Evolutionary conservation across 2,329 filamentous ascomycete genomes (phyloP).

Genomic region (Pseudogymnoascus sp.): DNA sequence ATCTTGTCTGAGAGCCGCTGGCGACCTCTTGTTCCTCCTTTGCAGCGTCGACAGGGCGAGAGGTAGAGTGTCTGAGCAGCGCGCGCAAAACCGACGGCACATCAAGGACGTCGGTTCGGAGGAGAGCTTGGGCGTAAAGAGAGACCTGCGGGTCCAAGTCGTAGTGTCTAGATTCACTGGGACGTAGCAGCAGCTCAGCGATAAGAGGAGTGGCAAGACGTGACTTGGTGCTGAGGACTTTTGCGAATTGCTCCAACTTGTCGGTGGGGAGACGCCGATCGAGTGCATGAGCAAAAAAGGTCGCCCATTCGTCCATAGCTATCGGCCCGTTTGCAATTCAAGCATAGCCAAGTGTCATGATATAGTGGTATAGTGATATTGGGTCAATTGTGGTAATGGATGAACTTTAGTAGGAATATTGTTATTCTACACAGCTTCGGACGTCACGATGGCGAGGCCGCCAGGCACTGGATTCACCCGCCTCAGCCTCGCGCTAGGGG

Average conservation of each 20-base stretch:
- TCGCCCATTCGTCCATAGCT: conserved; percentile 33
- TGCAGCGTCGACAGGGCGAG: conserved; percentile 14
- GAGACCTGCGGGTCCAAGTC: conserved; percentile 49
- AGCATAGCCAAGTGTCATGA: background rate
- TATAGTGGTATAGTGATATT: background rate
- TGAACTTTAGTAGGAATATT: background rate
- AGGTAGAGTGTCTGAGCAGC: conserved; percentile 44
- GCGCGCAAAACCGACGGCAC: conserved; percentile 45
- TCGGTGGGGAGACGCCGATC: conserved; percentile 42
- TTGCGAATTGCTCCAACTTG: conserved; percentile 44
- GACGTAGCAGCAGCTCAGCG: conserved; percentile 51
- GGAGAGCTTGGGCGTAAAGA: conserved; percentile 49
- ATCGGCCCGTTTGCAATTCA: background rate
- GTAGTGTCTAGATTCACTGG: conserved; percentile 34
- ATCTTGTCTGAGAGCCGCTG: conserved; percentile 29
- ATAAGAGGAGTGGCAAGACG: conserved; percentile 43
- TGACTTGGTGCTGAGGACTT: conserved; percentile 40
- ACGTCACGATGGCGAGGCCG: background rate
- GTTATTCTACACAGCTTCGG: background rate
- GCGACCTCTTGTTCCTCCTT: conserved; percentile 17
- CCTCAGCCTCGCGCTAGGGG: background rate
- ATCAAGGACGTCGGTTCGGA: conserved; percentile 42
- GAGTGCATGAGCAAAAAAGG: conserved; percentile 44
- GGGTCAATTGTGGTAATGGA: background rate
- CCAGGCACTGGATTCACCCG: background rate